Evolutionary conservation across 139 green algal genomes (phyloP).

Genomic region (Micractinium conductrix): DNA sequence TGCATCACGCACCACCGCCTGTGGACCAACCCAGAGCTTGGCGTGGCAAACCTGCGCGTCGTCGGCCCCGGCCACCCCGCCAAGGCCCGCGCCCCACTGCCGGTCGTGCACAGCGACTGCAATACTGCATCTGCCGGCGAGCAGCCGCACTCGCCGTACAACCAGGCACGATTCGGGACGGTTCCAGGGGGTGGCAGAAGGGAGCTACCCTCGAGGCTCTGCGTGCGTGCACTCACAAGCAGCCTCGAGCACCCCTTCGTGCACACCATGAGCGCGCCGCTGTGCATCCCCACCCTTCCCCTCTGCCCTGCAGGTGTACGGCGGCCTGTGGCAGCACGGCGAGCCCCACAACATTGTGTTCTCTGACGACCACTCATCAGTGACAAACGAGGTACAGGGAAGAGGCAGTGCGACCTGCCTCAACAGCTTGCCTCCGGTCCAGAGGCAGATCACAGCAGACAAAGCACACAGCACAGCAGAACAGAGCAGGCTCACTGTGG

Average conservation of each 20-base stretch:
- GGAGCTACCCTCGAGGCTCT: too few relatives aligned
- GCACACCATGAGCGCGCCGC: too few relatives aligned
- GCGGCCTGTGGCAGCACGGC: conserved; percentile 11
- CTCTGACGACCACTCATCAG: neutral
- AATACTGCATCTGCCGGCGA: neutral
- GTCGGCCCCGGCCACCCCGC: neutral
- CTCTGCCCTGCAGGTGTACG: neutral
- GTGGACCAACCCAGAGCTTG: neutral
- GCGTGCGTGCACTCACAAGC: too few relatives aligned
- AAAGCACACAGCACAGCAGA: too few relatives aligned
- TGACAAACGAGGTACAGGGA: neutral
- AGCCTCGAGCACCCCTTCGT: too few relatives aligned
- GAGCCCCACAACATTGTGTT: neutral
- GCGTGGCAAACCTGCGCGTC: neutral
- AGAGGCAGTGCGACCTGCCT: too few relatives aligned
- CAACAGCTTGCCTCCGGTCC: too few relatives aligned
- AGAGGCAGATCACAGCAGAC: too few relatives aligned
- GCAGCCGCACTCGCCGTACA: neutral
- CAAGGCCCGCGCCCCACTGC: neutral
- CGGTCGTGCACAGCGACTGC: neutral
- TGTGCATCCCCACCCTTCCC: neutral
- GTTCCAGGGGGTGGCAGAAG: too few relatives aligned
- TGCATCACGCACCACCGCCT: neutral
- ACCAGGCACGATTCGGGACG: neutral
- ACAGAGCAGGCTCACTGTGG: too few relatives aligned